A percentile compares a stretch with the other conserved stretches of the same genome.
These are phyloP conservation scores for Phycomyces blakesleeanus DNA, from an alignment of 192 early-diverging fungal genomes.

Conservation along the genomic window DNA sequence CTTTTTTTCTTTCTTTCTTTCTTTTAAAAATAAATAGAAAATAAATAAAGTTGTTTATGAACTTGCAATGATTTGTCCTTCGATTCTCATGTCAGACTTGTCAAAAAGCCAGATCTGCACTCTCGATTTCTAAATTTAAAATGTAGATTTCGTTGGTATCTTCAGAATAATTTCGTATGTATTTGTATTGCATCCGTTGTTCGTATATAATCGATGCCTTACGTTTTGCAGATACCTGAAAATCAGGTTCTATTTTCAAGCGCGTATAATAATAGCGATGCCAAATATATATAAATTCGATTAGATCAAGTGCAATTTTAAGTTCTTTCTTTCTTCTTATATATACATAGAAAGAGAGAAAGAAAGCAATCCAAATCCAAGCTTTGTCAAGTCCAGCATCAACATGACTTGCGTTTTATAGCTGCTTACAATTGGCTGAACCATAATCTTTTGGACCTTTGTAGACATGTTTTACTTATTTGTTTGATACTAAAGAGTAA, in stretches of 20 bases:
- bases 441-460: constrained; percentile 83
- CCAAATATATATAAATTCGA: not conserved
- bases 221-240: constrained; percentile 95
- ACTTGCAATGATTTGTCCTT: constrained; percentile 88
- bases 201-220: constrained; percentile 17
- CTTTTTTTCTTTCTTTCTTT: too few relatives aligned
- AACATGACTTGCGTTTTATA: too few relatives aligned
- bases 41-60: not conserved
- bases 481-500: too few relatives aligned
- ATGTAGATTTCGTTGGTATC: too few relatives aligned
- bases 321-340: not conserved
- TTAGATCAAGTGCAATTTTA: not conserved
- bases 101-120: constrained; percentile 96
- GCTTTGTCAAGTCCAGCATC: not conserved
- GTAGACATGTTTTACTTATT: constrained; percentile 41
- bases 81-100: constrained; percentile 80
- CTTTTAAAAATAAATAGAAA: too few relatives aligned
- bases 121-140: constrained; percentile 65
- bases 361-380: not conserved
- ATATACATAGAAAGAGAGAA: not conserved
- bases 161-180: not conserved
- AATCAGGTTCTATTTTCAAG: constrained; percentile 73
- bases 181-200: too few relatives aligned
- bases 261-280: not conserved
- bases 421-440: constrained; percentile 70